phyloP scores from a whole-genome alignment of 148 eudicot genomes.

The Nepenthes mirabilis region DNA sequence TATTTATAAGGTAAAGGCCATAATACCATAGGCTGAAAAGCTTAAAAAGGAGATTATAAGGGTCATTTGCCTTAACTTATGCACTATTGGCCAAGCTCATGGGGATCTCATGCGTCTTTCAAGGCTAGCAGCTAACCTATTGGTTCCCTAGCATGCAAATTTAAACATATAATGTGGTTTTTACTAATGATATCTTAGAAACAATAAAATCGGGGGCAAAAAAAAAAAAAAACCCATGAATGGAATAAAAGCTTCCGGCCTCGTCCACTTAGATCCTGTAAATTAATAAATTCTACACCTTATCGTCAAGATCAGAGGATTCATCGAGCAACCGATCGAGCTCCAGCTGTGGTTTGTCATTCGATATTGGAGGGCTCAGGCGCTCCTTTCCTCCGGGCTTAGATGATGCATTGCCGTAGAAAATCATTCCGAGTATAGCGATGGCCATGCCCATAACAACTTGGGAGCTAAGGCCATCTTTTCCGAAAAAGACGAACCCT shows the following conservation, averaged over 20 bases:
- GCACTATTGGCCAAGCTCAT: no score
- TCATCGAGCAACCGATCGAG: conserved; percentile 10
- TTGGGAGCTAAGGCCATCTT: conserved; percentile 33
- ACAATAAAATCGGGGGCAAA: neutral
- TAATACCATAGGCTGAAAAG: no score
- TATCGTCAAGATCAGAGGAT: neutral
- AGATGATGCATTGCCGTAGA: conserved; percentile 34
- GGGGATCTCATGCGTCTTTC: no score
- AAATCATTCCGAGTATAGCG: conserved; percentile 32
- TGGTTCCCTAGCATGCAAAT: no score
- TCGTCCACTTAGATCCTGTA: no score
- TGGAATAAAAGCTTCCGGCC: neutral
- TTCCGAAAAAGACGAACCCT: conserved; percentile 37
- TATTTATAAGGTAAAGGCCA: no score
- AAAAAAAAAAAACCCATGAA: neutral
- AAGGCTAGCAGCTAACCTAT: no score
- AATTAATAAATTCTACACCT: neutral
- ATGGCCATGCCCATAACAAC: conserved; percentile 31
- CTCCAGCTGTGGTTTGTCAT: conserved; percentile 15
- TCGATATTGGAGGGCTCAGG: conserved; percentile 10
- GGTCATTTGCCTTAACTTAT: no score
- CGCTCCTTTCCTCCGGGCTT: conserved; percentile 42
- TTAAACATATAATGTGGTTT: no score
- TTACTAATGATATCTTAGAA: neutral
- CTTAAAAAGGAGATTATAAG: no score